Conservation (phyloP, 257 asterid species). For the Primulina tabacum region DNA sequence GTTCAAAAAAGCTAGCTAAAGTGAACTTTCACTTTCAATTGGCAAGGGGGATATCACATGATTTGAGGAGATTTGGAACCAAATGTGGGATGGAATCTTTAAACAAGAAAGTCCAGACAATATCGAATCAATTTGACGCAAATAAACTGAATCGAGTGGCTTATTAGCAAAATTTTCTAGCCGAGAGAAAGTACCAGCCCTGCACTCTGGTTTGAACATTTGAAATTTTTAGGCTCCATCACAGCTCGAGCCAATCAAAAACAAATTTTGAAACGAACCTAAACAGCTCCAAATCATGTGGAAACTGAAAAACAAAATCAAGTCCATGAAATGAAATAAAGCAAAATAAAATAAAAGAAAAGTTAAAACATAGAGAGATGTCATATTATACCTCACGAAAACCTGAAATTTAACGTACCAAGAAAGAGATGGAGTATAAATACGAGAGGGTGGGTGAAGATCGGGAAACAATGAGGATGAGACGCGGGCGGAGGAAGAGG, state of each 20-base stretch:
- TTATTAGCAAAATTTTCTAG: neutral
- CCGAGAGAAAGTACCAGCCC: neutral
- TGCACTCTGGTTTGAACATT: too few relatives aligned
- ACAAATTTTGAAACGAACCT: too few relatives aligned
- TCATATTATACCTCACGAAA: neutral
- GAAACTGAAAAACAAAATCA: too few relatives aligned
- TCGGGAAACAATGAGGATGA: neutral
- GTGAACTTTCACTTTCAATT: neutral
- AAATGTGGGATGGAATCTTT: neutral
- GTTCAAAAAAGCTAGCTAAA: neutral
- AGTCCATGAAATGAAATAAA: too few relatives aligned
- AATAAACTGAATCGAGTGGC: neutral
- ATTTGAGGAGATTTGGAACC: neutral
- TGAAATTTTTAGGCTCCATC: too few relatives aligned
- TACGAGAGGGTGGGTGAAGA: neutral
- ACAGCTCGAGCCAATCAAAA: too few relatives aligned
- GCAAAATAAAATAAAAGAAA: too few relatives aligned
- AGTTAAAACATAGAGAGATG: too few relatives aligned
- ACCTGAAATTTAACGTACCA: neutral
- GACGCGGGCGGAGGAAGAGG: neutral
- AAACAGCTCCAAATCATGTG: too few relatives aligned
- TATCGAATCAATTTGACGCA: neutral
- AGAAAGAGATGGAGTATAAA: neutral
- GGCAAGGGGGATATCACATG: neutral
- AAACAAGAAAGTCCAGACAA: neutral